Evolutionary conservation across 768 basidiomycete species (phyloP).

Genomic region (Tylopilus balloui): DNA sequence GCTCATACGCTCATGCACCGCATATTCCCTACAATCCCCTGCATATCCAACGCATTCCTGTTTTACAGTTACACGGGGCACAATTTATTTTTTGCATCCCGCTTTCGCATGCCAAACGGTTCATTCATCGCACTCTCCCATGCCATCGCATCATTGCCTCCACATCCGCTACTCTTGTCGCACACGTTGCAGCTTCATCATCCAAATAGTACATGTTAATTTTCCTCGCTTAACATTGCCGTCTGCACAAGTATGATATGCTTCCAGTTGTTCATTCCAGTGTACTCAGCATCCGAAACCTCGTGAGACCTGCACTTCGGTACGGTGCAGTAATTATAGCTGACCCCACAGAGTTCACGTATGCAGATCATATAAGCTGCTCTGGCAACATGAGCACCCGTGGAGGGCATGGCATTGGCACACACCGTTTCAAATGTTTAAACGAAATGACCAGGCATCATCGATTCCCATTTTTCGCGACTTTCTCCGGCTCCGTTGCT

Average conservation of each 20-base stretch:
- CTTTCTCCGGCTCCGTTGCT: slow-evolving; percentile 20
- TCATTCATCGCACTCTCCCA: slow-evolving; percentile 14
- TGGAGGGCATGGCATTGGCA: background rate
- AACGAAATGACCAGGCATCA: slow-evolving; percentile 11
- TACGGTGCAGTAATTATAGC: background rate
- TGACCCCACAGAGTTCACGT: no score
- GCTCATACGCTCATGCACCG: slow-evolving; percentile 21
- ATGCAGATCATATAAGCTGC: background rate
- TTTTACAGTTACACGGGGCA: slow-evolving; percentile 14
- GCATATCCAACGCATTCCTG: slow-evolving; percentile 25
- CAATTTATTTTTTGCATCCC: slow-evolving; percentile 17
- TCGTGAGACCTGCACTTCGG: background rate
- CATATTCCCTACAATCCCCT: slow-evolving; percentile 16
- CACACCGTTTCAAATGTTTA: slow-evolving; percentile 4
- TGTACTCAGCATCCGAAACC: slow-evolving; percentile 3
- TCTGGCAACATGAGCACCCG: slow-evolving; percentile 5
- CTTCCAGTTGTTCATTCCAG: slow-evolving; percentile 1
- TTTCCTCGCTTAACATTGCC: slow-evolving; percentile 10
- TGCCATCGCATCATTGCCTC: slow-evolving; percentile 19
- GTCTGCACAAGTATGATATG: slow-evolving; percentile 23
- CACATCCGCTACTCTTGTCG: slow-evolving; percentile 7
- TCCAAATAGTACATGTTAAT: slow-evolving; percentile 16
- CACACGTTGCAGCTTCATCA: slow-evolving; percentile 12
- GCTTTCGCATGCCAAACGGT: slow-evolving; percentile 22
- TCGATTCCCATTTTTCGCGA: slow-evolving; percentile 14